Evolutionary conservation across 805 yeast genomes (phyloP), one percentile per base, ranked within the genome.

Genomic region (Vanderwaltozyma tropicalis): DNA sequence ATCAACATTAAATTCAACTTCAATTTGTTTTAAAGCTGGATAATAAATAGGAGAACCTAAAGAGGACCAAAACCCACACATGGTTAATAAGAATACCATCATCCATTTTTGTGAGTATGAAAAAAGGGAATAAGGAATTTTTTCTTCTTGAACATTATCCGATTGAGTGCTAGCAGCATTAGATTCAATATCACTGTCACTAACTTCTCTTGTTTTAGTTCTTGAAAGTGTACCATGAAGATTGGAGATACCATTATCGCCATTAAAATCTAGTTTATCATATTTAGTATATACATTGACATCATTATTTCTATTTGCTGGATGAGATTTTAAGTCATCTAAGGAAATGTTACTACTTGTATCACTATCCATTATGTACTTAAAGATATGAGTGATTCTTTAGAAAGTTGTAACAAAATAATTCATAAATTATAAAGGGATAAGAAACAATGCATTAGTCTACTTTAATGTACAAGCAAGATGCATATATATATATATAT

Each of bases 1-100:
- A 12, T 75, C 55, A 4, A 78, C 69, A 34, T 66, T 37, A 48
- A 86, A 81, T 27, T 73, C 59, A 2, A 57, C 47, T 31, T 76
- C 74, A 17, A 86, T 58, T 19, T 69, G 67, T 2, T 78, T 74
- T 19, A 86, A 61, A 0, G 88, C 86, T 0, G 94, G 94, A 59
- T 84, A 79, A 54, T 81, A 86, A 15, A 85, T 81, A 2, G 94
- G 86, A 43, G 83, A 72, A 2, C 87, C 76, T 4, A 81, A 60
- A 0, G 92, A 68, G 3, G 94, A 82, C 71, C 83, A 79, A 38
- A 76, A 62, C 0, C 84, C 61, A 25, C 59, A 55, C 42, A 53
- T 50, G 2, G 59, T 54, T 22, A 58, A 39, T 17, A 59, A 35
- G 1, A 47, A 47, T 2, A 59, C 59, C 57, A 57, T 56, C 7